A percentile compares a stretch with the other conserved stretches of the same genome.
These are phyloP conservation scores for Teratosphaeria zuluensis DNA, from an alignment of 2,329 filamentous ascomycete species.

Conservation along the genomic window DNA sequence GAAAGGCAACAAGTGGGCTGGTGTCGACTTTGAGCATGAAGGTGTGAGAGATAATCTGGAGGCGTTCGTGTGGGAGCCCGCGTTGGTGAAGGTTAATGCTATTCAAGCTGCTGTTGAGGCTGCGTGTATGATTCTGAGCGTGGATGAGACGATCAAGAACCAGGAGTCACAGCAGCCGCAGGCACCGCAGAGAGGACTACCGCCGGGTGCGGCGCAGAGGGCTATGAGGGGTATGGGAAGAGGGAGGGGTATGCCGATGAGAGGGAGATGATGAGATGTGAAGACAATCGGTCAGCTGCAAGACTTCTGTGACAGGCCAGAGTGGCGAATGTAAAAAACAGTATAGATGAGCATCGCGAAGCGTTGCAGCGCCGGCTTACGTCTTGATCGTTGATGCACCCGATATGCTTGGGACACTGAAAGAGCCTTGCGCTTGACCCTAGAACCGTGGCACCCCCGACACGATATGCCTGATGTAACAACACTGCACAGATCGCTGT, in stretches of 20 bases:
- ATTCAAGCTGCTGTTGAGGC: slow-evolving; percentile 94
- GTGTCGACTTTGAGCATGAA: slow-evolving; percentile 89
- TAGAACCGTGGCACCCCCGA: no score
- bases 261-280: slow-evolving; percentile 4
- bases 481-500: no score
- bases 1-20: slow-evolving; percentile 86
- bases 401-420: not conserved
- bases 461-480: no score
- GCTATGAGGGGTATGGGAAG: slow-evolving; percentile 69
- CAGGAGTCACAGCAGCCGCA: slow-evolving; percentile 83
- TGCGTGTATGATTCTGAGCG: slow-evolving; percentile 85
- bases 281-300: not conserved
- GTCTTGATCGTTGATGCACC: not conserved
- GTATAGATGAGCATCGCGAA: not conserved
- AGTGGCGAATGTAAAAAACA: not conserved
- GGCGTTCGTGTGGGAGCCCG: slow-evolving; percentile 94
- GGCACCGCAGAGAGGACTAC: slow-evolving; percentile 60
- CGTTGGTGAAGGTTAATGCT: slow-evolving; percentile 92
- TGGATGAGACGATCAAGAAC: slow-evolving; percentile 97
- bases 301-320: not conserved
- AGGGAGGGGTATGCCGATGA: slow-evolving; percentile 63
- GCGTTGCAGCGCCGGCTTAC: not conserved
- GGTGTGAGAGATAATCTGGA: slow-evolving; percentile 91
- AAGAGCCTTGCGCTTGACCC: not conserved
- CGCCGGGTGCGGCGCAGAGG: slow-evolving; percentile 66